These are phyloP conservation scores for Mortierella sp. DNA, from an alignment of 371 early-diverging fungal genomes.

Conservation along the genomic window DNA sequence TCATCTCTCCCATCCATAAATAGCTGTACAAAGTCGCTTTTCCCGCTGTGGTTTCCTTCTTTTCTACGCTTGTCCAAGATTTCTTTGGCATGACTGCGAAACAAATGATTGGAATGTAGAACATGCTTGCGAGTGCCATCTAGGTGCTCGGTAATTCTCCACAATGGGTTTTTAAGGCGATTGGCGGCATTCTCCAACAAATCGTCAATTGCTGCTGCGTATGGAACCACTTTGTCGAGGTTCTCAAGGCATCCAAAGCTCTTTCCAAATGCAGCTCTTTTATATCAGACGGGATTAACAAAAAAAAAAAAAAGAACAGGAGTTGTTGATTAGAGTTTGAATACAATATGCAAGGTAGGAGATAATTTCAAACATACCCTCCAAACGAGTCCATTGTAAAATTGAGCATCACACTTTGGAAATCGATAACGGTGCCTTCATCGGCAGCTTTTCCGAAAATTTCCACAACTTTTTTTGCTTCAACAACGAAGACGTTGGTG, in stretches of 20 bases:
- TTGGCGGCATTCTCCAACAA: neutral
- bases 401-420: slow-evolving; percentile 61
- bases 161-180: slow-evolving; percentile 31
- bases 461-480: slow-evolving; percentile 36
- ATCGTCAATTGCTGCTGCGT: slow-evolving; percentile 19
- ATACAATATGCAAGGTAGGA: neutral
- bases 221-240: slow-evolving; percentile 7
- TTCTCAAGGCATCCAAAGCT: slow-evolving; percentile 37
- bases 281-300: neutral
- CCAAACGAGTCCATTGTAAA: slow-evolving; percentile 69
- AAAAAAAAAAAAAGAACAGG: neutral
- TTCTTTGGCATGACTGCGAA: neutral
- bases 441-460: slow-evolving; percentile 56
- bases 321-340: neutral
- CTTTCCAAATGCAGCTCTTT: slow-evolving; percentile 30
- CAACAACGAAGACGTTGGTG: slow-evolving; percentile 59
- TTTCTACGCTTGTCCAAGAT: slow-evolving; percentile 29
- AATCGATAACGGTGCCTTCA: slow-evolving; percentile 44
- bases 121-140: slow-evolving; percentile 14
- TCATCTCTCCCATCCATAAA: slow-evolving; percentile 67
- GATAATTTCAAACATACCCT: slow-evolving; percentile 13
- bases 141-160: slow-evolving; percentile 21
- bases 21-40: slow-evolving; percentile 67
- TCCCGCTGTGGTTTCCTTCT: slow-evolving; percentile 39
- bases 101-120: neutral